Conservation (phyloP, 176 grass and related monocot species). For the Triticum turgidum region DNA sequence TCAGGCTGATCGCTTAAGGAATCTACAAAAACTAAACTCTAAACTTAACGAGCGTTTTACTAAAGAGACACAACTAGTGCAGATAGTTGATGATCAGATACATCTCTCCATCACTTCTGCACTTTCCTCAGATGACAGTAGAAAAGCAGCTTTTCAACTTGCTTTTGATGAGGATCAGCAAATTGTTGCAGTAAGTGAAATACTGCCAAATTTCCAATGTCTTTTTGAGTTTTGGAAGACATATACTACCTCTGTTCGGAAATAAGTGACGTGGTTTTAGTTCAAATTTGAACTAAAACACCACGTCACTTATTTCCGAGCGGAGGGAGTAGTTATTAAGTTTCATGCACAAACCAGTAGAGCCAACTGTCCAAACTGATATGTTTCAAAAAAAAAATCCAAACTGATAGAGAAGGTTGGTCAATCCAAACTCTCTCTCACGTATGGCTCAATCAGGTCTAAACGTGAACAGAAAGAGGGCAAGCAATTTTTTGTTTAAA, state of each 20-base stretch:
- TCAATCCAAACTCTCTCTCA: not conserved
- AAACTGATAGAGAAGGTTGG: not conserved
- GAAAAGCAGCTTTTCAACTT: constrained; percentile 75
- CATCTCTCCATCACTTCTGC: constrained; percentile 66
- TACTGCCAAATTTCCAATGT: constrained; percentile 17
- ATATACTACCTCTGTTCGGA: not conserved
- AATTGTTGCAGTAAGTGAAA: constrained; percentile 79
- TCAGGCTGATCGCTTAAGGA: constrained; percentile 71
- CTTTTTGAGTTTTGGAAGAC: not conserved
- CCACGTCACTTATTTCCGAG: too few species aligned
- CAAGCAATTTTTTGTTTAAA: not conserved
- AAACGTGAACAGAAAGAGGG: not conserved
- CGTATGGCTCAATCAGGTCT: not conserved
- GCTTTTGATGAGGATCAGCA: constrained; percentile 93
- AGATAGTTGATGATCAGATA: constrained; percentile 85
- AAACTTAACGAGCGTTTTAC: constrained; percentile 69
- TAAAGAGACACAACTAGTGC: constrained; percentile 59
- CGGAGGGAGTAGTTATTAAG: not conserved
- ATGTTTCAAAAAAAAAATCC: too few species aligned
- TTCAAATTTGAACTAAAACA: too few species aligned
- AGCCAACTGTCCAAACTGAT: not conserved
- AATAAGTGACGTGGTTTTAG: too few species aligned
- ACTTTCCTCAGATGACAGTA: constrained; percentile 71
- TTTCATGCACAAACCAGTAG: not conserved
- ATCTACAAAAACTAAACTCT: constrained; percentile 73